phyloP scores from a whole-genome alignment of 1,139 yeast species.

The Debaryomycetaceae sp. region DNA sequence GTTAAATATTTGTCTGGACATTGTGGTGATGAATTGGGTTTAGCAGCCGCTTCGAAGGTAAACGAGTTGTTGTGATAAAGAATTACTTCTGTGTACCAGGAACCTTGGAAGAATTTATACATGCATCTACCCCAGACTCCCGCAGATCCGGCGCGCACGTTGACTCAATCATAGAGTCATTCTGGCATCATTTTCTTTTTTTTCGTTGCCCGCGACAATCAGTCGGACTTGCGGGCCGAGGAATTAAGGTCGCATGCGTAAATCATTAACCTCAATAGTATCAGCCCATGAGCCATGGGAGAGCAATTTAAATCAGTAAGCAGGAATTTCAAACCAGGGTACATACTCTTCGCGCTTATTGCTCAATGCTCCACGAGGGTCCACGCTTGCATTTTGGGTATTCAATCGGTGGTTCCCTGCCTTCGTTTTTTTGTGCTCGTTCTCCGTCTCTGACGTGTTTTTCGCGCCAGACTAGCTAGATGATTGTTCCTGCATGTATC shows the following conservation, averaged over 20 bases:
- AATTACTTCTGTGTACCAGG: slow-evolving; percentile 1
- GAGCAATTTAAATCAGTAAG: too few relatives aligned
- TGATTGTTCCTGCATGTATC: too few relatives aligned
- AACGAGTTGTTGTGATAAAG: not conserved
- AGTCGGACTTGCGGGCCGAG: slow-evolving; percentile 8
- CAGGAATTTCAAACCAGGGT: too few relatives aligned
- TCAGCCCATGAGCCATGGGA: too few relatives aligned
- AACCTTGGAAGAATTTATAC: slow-evolving; percentile 4
- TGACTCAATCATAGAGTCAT: slow-evolving; percentile 7
- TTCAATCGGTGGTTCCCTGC: too few relatives aligned
- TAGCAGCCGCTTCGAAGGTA: not conserved
- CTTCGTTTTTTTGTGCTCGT: too few relatives aligned
- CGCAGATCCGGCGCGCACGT: slow-evolving; percentile 8
- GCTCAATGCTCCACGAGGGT: too few relatives aligned
- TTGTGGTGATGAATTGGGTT: slow-evolving; percentile 11
- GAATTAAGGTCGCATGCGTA: slow-evolving; percentile 1
- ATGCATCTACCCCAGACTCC: slow-evolving; percentile 9
- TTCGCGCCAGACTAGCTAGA: too few relatives aligned
- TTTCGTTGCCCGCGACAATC: slow-evolving; percentile 1
- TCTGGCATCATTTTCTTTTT: not conserved
- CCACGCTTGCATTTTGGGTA: too few relatives aligned
- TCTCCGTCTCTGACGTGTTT: too few relatives aligned
- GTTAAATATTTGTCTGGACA: slow-evolving; percentile 33
- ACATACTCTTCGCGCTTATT: too few relatives aligned
- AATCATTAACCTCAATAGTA: too few relatives aligned